Conservation (phyloP, 768 basidiomycete species). For the Lactarius akahatsu region DNA sequence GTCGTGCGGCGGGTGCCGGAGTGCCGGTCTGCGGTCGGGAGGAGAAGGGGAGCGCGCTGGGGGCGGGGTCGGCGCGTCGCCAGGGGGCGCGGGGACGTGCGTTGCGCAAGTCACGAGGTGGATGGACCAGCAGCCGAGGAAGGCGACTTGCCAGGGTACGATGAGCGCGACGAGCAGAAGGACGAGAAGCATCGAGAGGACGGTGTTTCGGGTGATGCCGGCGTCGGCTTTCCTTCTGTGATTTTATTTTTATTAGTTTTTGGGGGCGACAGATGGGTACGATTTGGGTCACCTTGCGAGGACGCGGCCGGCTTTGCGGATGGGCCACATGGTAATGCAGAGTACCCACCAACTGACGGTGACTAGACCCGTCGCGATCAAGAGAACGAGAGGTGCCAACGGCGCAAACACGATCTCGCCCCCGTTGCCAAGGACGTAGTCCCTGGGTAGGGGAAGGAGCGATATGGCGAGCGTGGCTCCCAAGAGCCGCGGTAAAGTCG, state of each 20-base stretch:
- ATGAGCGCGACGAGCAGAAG: constrained; percentile 66
- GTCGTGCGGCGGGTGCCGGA: constrained; percentile 37
- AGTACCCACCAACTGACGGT: constrained; percentile 58
- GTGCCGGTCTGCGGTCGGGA: constrained; percentile 8
- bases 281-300: constrained; percentile 29
- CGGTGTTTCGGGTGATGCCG: constrained; percentile 34
- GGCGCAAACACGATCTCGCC: constrained; percentile 49
- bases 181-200: constrained; percentile 57
- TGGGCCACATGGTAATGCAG: constrained; percentile 46
- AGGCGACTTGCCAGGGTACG: constrained; percentile 92
- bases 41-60: constrained; percentile 3
- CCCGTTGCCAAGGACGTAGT: constrained; percentile 59
- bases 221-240: constrained; percentile 34
- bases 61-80: constrained; percentile 9
- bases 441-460: constrained; percentile 54
- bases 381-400: constrained; percentile 56
- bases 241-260: background rate
- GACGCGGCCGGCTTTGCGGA: constrained; percentile 36
- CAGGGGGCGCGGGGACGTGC: constrained; percentile 20
- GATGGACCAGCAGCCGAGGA: constrained; percentile 78
- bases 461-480: constrained; percentile 46
- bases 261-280: background rate
- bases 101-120: constrained; percentile 67
- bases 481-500: constrained; percentile 45
- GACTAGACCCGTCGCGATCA: constrained; percentile 66